A percentile compares a stretch with the other conserved stretches of the same genome.
phyloP scores from a whole-genome alignment of 305 asterid genomes.

The Striga hermonthica region DNA sequence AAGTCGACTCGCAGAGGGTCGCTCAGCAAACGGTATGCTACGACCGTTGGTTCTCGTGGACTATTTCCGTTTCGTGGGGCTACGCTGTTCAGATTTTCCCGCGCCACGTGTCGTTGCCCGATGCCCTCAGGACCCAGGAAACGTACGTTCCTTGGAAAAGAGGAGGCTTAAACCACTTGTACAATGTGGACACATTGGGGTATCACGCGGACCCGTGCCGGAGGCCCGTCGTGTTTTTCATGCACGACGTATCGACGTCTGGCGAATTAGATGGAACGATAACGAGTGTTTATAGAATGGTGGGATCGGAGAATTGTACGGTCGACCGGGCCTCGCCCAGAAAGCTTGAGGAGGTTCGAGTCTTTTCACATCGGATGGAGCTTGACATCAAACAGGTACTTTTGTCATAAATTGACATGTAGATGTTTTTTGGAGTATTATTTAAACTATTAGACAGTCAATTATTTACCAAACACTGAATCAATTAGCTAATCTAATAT shows the following conservation, averaged over 20 bases:
- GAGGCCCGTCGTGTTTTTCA: conserved; percentile 52
- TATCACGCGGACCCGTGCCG: conserved; percentile 54
- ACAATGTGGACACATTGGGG: conserved; percentile 36
- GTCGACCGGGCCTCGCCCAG: conserved; percentile 53
- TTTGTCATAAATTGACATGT: background rate
- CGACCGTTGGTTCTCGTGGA: conserved; percentile 74
- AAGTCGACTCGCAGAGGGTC: conserved; percentile 55
- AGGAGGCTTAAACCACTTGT: conserved; percentile 25
- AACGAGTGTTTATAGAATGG: conserved; percentile 42
- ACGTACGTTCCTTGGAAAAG: conserved; percentile 55
- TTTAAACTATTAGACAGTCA: too few relatives aligned
- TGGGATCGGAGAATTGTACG: conserved; percentile 47
- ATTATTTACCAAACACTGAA: too few relatives aligned
- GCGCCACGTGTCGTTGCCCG: conserved; percentile 43
- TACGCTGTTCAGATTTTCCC: conserved; percentile 65
- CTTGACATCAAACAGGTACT: conserved; percentile 55
- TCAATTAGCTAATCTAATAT: too few relatives aligned
- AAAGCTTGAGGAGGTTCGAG: conserved; percentile 53
- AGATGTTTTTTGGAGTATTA: too few relatives aligned
- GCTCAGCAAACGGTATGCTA: conserved; percentile 78
- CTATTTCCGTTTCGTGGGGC: conserved; percentile 83
- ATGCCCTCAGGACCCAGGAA: conserved; percentile 49
- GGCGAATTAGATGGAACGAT: conserved; percentile 32
- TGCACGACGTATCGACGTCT: conserved; percentile 39
- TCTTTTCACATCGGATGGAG: conserved; percentile 49